These are phyloP conservation scores for Fonsecaea pugnacius DNA, from an alignment of 2,329 filamentous ascomycete genomes.

Conservation along the genomic window DNA sequence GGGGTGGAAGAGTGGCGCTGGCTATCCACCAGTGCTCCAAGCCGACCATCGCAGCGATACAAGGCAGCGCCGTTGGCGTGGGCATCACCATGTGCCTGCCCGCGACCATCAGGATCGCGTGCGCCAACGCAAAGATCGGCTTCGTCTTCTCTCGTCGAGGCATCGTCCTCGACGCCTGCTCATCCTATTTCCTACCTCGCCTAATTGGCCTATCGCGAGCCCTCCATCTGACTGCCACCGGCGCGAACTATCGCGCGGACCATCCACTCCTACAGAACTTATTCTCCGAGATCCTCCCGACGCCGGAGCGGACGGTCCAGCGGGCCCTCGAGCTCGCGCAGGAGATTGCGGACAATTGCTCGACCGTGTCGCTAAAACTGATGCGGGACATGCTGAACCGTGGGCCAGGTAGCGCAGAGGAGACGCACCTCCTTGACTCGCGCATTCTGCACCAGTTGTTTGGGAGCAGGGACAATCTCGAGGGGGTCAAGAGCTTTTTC, in stretches of 20 bases:
- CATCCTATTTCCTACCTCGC: constrained; percentile 70
- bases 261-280: constrained; percentile 59
- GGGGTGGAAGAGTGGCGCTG: constrained; percentile 60
- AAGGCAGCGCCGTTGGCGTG: constrained; percentile 64
- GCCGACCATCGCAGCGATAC: constrained; percentile 63
- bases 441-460: constrained; percentile 48
- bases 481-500: constrained; percentile 71
- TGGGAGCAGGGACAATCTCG: constrained; percentile 62
- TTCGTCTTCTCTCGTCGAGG: constrained; percentile 72
- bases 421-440: constrained; percentile 69
- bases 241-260: constrained; percentile 61
- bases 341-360: constrained; percentile 70
- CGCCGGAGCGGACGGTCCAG: constrained; percentile 63
- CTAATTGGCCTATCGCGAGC: constrained; percentile 68
- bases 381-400: constrained; percentile 74
- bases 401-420: constrained; percentile 63
- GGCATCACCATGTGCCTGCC: constrained; percentile 67
- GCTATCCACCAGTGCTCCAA: constrained; percentile 63
- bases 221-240: constrained; percentile 68
- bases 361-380: constrained; percentile 64
- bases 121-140: constrained; percentile 65
- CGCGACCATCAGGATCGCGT: constrained; percentile 57
- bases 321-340: constrained; percentile 68
- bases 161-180: constrained; percentile 71
- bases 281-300: constrained; percentile 68